These are phyloP conservation scores for Lagerstroemia speciosa DNA, from an alignment of 345 rosid genomes.

Conservation along the genomic window DNA sequence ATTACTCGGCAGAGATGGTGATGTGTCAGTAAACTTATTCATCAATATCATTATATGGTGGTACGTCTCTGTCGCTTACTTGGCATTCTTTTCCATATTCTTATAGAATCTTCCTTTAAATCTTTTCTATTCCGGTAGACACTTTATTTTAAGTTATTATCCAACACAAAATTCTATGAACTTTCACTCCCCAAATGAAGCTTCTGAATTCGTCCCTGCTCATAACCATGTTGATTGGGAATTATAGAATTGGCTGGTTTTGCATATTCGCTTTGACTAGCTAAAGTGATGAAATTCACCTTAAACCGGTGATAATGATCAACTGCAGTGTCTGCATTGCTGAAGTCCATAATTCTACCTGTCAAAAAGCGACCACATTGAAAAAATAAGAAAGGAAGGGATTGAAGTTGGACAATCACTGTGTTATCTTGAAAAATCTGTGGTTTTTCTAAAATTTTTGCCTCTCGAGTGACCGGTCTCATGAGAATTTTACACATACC, in stretches of 20 bases:
- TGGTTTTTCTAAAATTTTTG: background rate
- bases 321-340: constrained; percentile 88
- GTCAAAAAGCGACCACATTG: constrained; percentile 8
- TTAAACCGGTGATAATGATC: constrained; percentile 84
- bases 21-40: background rate
- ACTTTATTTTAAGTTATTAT: background rate
- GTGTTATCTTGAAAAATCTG: background rate
- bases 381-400: background rate
- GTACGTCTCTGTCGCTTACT: constrained; percentile 17
- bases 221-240: too few relatives aligned
- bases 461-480: background rate
- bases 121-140: background rate
- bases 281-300: constrained; percentile 23
- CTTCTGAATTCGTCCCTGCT: background rate
- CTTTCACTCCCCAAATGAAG: too few relatives aligned
- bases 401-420: background rate
- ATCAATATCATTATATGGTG: constrained; percentile 12
- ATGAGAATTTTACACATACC: constrained; percentile 25
- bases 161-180: background rate
- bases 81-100: background rate
- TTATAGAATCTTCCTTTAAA: background rate
- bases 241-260: background rate
- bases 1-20: background rate
- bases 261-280: background rate
- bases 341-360: constrained; percentile 87